Evolutionary conservation across 2,329 filamentous ascomycete genomes (phyloP).

Genomic region (Fusarium pilosicola): DNA sequence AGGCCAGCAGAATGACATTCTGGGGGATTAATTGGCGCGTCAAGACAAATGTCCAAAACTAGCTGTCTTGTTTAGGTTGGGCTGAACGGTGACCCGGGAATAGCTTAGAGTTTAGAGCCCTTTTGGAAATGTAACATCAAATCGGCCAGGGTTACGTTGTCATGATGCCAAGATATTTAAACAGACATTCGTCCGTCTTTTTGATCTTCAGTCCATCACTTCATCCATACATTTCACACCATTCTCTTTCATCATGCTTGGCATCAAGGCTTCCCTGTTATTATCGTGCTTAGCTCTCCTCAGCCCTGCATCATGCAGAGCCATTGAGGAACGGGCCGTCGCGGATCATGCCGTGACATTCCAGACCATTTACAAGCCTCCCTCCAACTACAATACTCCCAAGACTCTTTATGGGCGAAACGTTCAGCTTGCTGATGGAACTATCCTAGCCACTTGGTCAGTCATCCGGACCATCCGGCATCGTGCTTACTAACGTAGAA

Average conservation of each 20-base stretch:
- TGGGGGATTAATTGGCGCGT: background rate
- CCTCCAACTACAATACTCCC: background rate
- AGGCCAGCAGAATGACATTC: background rate
- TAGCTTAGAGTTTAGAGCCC: background rate
- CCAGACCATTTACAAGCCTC: background rate
- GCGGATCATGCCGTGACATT: conserved; percentile 2
- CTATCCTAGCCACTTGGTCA: background rate
- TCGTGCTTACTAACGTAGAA: background rate
- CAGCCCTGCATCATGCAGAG: background rate
- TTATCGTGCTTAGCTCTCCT: conserved; percentile 4
- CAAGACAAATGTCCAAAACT: background rate
- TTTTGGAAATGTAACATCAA: background rate
- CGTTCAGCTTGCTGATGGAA: background rate
- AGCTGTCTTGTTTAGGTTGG: background rate
- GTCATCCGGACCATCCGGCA: fast-evolving
- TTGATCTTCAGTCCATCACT: background rate
- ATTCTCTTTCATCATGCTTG: conserved; percentile 4
- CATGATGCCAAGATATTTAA: background rate
- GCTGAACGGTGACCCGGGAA: background rate
- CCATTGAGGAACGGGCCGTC: conserved; percentile 9
- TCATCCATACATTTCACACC: background rate
- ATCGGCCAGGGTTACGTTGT: background rate
- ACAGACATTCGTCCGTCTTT: background rate
- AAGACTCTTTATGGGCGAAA: background rate
- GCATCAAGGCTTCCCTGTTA: conserved; percentile 8